Evolutionary conservation across 1,284 basidiomycete species (phyloP), one percentile per base, ranked within the genome.

Genomic region (Moniliophthora roreri): DNA sequence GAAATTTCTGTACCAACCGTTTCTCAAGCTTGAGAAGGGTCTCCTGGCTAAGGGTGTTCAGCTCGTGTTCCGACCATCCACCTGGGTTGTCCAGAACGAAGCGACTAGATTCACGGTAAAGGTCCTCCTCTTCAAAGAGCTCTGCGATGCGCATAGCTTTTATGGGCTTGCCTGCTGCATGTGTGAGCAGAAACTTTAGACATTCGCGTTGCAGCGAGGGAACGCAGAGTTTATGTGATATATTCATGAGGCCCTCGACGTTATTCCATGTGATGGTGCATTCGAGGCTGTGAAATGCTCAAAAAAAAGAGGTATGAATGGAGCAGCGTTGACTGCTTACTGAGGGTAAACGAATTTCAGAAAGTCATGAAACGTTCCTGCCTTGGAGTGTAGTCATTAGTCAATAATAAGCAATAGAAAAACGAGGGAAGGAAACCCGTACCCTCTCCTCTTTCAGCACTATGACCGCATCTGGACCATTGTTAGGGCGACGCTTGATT

Each of bases 261-360:
- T 95, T 95, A 60, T 92, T 91, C 93, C 93, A 96, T 1, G 90
- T 89, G 52, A 95, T 93, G 8, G 90, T 91, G 70, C 93, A 95
- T 62, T 93, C 87, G 50, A 94, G 79, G 60, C 89, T 92, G 60
- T 37, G 26, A 40, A 24, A 9, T 28, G 40, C n/a, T 41, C 26
- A 18, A 5, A 39, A 15, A 37, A 36, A 15, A 40, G 16, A 36
- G 47, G 28, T 15, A 53, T 24, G 20, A n/a, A 23, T 15, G 8
- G 20, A 23, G 34, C 45, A n/a, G n/a, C n/a, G n/a, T n/a, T n/a
- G n/a, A n/a, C 6, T 23, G 71, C 85, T 60, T 68, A 90, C 89
- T 90, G 88, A 18, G 91, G 91, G 66, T 93, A 93, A 48, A 93
- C 83, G 63, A 84, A 92, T 72, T 88, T 89, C 52, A 93, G 79